Conservation (phyloP, 176 grass and related monocot species). For the Neostapfia colusana region DNA sequence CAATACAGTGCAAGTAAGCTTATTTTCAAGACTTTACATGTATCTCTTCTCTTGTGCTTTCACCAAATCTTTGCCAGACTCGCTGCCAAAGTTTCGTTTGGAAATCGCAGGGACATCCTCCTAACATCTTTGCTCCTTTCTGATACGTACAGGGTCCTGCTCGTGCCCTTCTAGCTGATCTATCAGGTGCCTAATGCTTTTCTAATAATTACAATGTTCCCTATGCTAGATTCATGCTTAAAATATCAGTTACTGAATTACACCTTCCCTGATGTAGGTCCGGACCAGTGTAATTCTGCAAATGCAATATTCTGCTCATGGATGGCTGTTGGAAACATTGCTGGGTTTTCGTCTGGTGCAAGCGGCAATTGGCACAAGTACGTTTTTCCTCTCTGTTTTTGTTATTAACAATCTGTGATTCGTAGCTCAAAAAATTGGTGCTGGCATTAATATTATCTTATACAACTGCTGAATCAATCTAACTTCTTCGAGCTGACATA, state of each 20-base stretch:
- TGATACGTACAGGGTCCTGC: conserved; percentile 71
- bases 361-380: conserved; percentile 92
- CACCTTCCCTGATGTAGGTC: conserved; percentile 44
- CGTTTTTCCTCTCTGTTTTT: conserved; percentile 7
- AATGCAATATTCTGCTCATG: conserved; percentile 99
- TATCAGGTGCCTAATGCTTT: conserved; percentile 66
- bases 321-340: conserved; percentile 94
- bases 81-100: neutral
- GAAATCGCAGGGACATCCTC: neutral
- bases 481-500: neutral
- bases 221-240: neutral
- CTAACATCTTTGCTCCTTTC: conserved; percentile 26
- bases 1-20: conserved; percentile 94
- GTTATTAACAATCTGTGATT: neutral
- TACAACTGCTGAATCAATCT: neutral
- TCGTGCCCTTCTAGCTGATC: conserved; percentile 89
- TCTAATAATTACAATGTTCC: neutral
- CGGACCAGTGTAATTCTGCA: conserved; percentile 89
- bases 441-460: neutral
- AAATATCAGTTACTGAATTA: neutral
- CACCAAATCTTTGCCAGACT: neutral
- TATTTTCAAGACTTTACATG: conserved; percentile 28
- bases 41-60: conserved; percentile 6
- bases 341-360: conserved; percentile 86
- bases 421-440: neutral